These are phyloP conservation scores for Lichtheimia ornata DNA, from an alignment of 371 early-diverging fungal genomes.

Conservation along the genomic window DNA sequence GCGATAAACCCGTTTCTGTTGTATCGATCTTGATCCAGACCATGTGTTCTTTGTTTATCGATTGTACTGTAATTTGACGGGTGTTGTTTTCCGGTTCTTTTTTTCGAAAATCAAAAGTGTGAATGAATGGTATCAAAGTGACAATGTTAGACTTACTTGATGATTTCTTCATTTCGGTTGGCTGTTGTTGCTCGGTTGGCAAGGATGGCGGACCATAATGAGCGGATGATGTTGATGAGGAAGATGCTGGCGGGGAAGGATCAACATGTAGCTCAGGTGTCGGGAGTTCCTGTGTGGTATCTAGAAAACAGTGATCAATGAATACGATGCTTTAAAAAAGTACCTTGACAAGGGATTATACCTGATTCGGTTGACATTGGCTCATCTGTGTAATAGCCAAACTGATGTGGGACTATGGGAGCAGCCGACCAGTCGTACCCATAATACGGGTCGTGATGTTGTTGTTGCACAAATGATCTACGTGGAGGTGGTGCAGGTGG, in stretches of 20 bases:
- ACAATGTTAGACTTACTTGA: neutral
- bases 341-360: too few relatives aligned
- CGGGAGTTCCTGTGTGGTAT: neutral
- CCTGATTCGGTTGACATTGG: too few relatives aligned
- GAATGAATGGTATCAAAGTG: neutral
- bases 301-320: too few relatives aligned
- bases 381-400: too few relatives aligned
- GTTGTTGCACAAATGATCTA: constrained; percentile 8
- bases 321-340: too few relatives aligned
- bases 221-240: neutral
- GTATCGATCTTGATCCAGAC: constrained; percentile 52
- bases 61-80: constrained; percentile 50
- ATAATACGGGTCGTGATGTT: constrained; percentile 7
- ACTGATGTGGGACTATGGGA: too few relatives aligned
- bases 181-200: neutral
- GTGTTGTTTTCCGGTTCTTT: constrained; percentile 2
- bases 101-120: neutral
- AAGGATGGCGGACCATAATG: neutral
- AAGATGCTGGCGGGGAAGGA: neutral
- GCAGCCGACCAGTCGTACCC: neutral
- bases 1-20: constrained; percentile 44
- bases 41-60: constrained; percentile 44
- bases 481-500: constrained; percentile 31
- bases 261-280: neutral
- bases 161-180: neutral